Percentiles rank a stretch among this genome's conserved stretches.
Conservation (phyloP, 805 yeast genomes). For the Candida awuae region DNA sequence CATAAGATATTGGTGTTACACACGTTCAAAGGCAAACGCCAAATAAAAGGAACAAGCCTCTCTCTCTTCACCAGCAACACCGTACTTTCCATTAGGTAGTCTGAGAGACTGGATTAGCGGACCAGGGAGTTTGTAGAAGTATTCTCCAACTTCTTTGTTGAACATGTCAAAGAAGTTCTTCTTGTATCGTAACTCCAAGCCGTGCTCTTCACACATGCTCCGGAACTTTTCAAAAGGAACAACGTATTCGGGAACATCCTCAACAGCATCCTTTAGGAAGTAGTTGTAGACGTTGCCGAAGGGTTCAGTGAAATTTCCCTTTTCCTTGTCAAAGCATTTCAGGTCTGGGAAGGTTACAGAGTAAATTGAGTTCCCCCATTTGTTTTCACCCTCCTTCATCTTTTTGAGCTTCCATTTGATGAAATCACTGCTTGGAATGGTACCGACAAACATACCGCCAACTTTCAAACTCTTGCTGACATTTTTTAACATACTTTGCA, state of each 20-base stretch:
- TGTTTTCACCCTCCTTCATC: constrained; percentile 41
- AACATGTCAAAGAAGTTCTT: constrained; percentile 78
- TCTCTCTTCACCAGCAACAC: constrained; percentile 81
- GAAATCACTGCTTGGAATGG: constrained; percentile 87
- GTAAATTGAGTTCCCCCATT: constrained; percentile 84
- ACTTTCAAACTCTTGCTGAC: constrained; percentile 64
- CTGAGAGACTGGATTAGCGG: constrained; percentile 57
- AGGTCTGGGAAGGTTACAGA: constrained; percentile 68
- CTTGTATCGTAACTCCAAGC: constrained; percentile 60
- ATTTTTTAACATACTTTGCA: constrained; percentile 63
- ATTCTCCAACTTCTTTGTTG: constrained; percentile 66
- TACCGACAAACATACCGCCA: constrained; percentile 89
- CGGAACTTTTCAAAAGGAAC: constrained; percentile 89
- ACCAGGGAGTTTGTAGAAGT: constrained; percentile 49
- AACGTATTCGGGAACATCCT: constrained; percentile 92
- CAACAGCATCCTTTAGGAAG: constrained; percentile 86
- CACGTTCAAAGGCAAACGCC: constrained; percentile 65
- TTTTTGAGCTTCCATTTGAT: constrained; percentile 59
- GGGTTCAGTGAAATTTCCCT: constrained; percentile 59
- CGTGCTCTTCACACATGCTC: constrained; percentile 76
- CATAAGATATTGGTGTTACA: not conserved
- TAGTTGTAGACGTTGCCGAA: constrained; percentile 81
- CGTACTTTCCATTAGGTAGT: constrained; percentile 71
- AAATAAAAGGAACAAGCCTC: constrained; percentile 82
- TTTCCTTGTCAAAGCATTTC: constrained; percentile 46